Base-by-base conservation (phyloP, 2,329 filamentous ascomycete species). In the Alternaria brassicicola region DNA sequence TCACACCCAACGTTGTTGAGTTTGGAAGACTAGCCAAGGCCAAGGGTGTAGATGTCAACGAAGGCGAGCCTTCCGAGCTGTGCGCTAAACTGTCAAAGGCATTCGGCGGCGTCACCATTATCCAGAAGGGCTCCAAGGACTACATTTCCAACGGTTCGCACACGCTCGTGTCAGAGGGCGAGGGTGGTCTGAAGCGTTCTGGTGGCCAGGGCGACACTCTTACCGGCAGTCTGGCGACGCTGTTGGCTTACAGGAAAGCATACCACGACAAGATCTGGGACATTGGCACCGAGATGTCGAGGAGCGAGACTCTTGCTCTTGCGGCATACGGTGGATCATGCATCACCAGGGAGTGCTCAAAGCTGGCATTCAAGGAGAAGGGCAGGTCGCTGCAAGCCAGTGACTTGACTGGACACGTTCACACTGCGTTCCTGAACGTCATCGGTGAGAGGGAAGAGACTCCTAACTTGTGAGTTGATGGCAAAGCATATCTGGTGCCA, bases 191-290 rank as follows among this genome's bases (percentile, higher is more conserved):
- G 76, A 99, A 99, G 85, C 84, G 95, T 64, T 94, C 91, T 57
- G 95, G 94, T 46, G 95, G 95, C 0, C 95, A 99, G 79, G 95
- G 95, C 2, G 95, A 99, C 79, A 98, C 95, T 4, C 81, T 99
- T 65, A 98, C 95, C 0, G 95, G 95, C 1, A 88, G 88, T 31
- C 81, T 99, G 64, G 95, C 91, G 1, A 98, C 95, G 3, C 87
- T 99, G 66, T 78, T 98, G 63, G 93, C 87, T 1, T 99, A 94
- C 88, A 85, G 94, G 60, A 89, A 88, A 75, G 92, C 92, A 21
- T 99, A 99, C 77, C 82, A 92, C 52, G 91, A 97, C 57, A 83
- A 84, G 26, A 78, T 97, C 4, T 98, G 94, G 94, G 88, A 84
- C 23, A 81, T 83, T 64, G 81, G 80, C 10, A 76, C 78, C 23